Conservation (phyloP, 768 basidiomycete genomes). For the Austroboletus eburneus region DNA sequence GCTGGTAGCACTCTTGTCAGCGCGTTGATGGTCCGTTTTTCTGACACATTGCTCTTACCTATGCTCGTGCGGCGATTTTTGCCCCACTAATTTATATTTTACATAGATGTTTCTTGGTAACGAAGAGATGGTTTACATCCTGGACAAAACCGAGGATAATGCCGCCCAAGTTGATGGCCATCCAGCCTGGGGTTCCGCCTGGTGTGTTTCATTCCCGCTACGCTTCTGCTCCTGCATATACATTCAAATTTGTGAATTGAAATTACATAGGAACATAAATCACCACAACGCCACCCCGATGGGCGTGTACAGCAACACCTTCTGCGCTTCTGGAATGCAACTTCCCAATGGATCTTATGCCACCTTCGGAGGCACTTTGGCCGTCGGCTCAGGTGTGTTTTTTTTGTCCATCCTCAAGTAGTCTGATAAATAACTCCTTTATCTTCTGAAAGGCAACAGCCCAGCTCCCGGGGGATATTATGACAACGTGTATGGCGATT, state of each 20-base stretch:
- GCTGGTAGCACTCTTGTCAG: conserved; percentile 38
- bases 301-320: conserved; percentile 58
- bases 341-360: conserved; percentile 72
- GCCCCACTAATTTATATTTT: neutral
- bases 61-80: neutral
- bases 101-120: conserved; percentile 83
- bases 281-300: conserved; percentile 18
- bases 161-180: conserved; percentile 59
- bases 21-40: conserved; percentile 46
- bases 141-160: conserved; percentile 86
- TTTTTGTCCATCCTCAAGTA: neutral
- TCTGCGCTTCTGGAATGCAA: conserved; percentile 80
- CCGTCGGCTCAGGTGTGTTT: conserved; percentile 45
- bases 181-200: conserved; percentile 70
- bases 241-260: conserved; percentile 34
- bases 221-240: neutral
- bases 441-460: conserved; percentile 24
- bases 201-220: conserved; percentile 31
- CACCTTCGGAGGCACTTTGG: conserved; percentile 73
- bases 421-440: conserved; percentile 34
- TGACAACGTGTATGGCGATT: conserved; percentile 68
- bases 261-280: conserved; percentile 17
- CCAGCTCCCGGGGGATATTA: conserved; percentile 28
- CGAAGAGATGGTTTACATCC: conserved; percentile 75
- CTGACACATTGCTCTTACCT: neutral